A percentile compares a stretch with the other conserved stretches of the same genome.
phyloP scores from a whole-genome alignment of 768 basidiomycete genomes.

The Boletus pseudo-olivaceus region DNA sequence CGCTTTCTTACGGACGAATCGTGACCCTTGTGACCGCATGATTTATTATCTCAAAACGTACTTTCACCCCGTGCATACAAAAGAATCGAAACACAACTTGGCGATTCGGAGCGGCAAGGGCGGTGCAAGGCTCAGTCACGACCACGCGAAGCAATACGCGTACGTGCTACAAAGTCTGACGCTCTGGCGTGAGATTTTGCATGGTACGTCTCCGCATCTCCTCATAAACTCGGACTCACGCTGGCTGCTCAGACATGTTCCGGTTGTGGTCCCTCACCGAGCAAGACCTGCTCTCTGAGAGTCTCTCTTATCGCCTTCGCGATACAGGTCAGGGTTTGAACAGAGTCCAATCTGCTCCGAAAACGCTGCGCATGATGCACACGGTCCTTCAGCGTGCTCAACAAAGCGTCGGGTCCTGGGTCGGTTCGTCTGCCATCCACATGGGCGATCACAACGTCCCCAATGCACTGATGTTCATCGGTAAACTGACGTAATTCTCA shows the following conservation, averaged over 20 bases:
- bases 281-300: conserved; percentile 76
- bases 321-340: conserved; percentile 92
- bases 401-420: conserved; percentile 75
- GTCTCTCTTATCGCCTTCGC: conserved; percentile 70
- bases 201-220: conserved; percentile 46
- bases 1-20: conserved; percentile 80
- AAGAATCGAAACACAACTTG: conserved; percentile 61
- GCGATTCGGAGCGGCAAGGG: conserved; percentile 79
- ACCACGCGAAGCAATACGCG: conserved; percentile 80
- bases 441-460: conserved; percentile 76
- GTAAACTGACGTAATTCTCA: conserved; percentile 21
- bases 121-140: conserved; percentile 79
- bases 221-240: not conserved
- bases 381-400: conserved; percentile 82
- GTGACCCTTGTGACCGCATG: conserved; percentile 86
- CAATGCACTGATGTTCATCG: conserved; percentile 78
- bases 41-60: conserved; percentile 70
- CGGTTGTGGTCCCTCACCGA: conserved; percentile 80
- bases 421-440: conserved; percentile 84
- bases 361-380: conserved; percentile 90
- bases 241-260: conserved; percentile 66
- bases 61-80: conserved; percentile 71
- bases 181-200: conserved; percentile 81
- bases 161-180: conserved; percentile 86
- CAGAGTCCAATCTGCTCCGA: conserved; percentile 81